These are phyloP conservation scores for Lipomyces anomalus DNA, from an alignment of 805 yeast species.

Conservation along the genomic window DNA sequence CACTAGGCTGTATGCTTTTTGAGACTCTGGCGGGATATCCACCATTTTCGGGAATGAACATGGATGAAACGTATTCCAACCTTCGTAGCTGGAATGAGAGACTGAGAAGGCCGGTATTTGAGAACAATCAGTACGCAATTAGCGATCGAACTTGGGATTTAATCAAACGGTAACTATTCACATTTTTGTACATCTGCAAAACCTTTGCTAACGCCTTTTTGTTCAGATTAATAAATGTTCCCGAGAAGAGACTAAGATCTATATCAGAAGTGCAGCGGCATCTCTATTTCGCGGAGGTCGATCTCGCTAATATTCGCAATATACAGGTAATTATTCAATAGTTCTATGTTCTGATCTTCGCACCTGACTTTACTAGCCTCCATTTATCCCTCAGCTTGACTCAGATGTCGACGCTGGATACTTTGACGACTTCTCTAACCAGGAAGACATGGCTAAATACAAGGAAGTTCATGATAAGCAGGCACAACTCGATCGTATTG, in stretches of 20 bases:
- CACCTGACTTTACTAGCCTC: slow-evolving; percentile 51
- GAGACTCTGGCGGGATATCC: slow-evolving; percentile 96
- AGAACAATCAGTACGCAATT: slow-evolving; percentile 84
- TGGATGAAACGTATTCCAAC: slow-evolving; percentile 92
- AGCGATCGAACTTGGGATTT: slow-evolving; percentile 96
- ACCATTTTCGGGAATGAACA: slow-evolving; percentile 89
- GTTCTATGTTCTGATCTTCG: background rate
- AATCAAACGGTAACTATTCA: slow-evolving; percentile 44
- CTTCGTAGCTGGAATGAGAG: slow-evolving; percentile 89
- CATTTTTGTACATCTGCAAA: background rate
- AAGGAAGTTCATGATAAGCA: slow-evolving; percentile 94
- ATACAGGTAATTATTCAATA: slow-evolving; percentile 21
- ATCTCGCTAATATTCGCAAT: slow-evolving; percentile 64
- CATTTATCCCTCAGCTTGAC: slow-evolving; percentile 94
- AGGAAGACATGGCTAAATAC: slow-evolving; percentile 94
- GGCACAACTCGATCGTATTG: slow-evolving; percentile 72
- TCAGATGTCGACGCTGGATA: slow-evolving; percentile 98
- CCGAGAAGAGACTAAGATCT: slow-evolving; percentile 64
- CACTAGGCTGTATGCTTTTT: slow-evolving; percentile 93
- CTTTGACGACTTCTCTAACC: slow-evolving; percentile 95
- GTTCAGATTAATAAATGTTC: slow-evolving; percentile 60
- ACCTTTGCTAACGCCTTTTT: background rate
- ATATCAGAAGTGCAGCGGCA: slow-evolving; percentile 76
- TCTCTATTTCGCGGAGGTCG: slow-evolving; percentile 78
- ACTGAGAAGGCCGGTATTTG: slow-evolving; percentile 71